Evolutionary conservation across 768 basidiomycete genomes (phyloP).

Genomic region (Leccinum longicurvipes): DNA sequence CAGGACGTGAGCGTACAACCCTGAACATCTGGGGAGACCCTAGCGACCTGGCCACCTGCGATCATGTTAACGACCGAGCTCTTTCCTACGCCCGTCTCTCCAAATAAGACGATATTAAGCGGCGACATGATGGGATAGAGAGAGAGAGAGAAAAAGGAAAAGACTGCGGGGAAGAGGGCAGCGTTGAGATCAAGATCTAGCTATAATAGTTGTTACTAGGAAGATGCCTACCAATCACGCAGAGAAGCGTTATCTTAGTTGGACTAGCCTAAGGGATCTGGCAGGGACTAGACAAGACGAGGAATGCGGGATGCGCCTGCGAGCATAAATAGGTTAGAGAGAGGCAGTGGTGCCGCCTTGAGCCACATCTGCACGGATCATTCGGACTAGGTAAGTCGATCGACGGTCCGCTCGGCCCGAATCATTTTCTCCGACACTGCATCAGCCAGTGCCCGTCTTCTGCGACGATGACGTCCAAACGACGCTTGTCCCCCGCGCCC

Average conservation of each 20-base stretch:
- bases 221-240: not conserved
- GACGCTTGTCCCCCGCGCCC: constrained; percentile 41
- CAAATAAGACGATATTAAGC: constrained; percentile 40
- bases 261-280: not conserved
- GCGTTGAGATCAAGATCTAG: not conserved
- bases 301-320: not conserved
- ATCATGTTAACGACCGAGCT: constrained; percentile 31
- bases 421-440: constrained; percentile 3
- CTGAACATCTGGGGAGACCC: constrained; percentile 18
- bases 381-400: too few species aligned
- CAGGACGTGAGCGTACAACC: constrained; percentile 34
- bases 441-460: not conserved
- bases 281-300: too few species aligned
- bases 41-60: constrained; percentile 19
- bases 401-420: constrained; percentile 15
- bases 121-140: constrained; percentile 6
- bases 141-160: not conserved
- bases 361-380: too few species aligned
- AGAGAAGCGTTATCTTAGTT: not conserved
- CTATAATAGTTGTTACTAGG: not conserved
- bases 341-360: not conserved
- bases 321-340: not conserved
- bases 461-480: constrained; percentile 38
- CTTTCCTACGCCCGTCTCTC: constrained; percentile 37
- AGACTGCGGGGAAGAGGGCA: not conserved